Evolutionary conservation across 2,329 filamentous ascomycete species (phyloP).

Genomic region (Huntiella abstrusa): DNA sequence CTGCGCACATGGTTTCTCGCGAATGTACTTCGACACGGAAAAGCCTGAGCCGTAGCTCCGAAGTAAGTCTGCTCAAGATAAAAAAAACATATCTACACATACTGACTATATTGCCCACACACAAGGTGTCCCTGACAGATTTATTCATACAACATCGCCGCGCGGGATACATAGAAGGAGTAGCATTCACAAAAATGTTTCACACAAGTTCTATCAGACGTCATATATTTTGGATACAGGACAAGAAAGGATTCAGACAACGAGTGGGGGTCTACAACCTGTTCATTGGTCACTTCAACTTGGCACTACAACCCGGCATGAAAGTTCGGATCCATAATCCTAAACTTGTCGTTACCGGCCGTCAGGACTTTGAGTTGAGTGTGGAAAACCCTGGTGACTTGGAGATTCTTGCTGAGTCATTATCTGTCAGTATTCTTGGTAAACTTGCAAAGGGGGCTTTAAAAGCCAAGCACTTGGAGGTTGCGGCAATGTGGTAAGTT

Average conservation of each 20-base stretch:
- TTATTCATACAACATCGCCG: neutral
- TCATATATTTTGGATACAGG: neutral
- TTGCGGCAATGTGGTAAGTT: neutral
- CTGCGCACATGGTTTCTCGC: too few species aligned
- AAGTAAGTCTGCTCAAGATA: neutral
- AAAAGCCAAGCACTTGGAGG: neutral
- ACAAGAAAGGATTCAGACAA: neutral
- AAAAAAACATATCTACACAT: neutral
- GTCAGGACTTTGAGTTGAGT: neutral
- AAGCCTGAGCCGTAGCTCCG: neutral
- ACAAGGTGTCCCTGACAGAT: neutral
- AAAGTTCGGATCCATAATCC: neutral
- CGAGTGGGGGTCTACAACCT: neutral
- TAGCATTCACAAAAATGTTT: neutral
- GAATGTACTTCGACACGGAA: neutral
- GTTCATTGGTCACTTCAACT: neutral
- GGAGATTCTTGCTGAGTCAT: neutral
- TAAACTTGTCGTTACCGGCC: neutral
- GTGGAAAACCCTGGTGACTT: neutral
- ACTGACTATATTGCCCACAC: neutral
- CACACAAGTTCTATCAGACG: neutral
- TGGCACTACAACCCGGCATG: neutral
- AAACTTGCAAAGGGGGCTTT: neutral
- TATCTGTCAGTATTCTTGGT: neutral
- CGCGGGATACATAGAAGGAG: neutral